Base-by-base conservation (phyloP, 805 yeast species). In the Candida quercuum region DNA sequence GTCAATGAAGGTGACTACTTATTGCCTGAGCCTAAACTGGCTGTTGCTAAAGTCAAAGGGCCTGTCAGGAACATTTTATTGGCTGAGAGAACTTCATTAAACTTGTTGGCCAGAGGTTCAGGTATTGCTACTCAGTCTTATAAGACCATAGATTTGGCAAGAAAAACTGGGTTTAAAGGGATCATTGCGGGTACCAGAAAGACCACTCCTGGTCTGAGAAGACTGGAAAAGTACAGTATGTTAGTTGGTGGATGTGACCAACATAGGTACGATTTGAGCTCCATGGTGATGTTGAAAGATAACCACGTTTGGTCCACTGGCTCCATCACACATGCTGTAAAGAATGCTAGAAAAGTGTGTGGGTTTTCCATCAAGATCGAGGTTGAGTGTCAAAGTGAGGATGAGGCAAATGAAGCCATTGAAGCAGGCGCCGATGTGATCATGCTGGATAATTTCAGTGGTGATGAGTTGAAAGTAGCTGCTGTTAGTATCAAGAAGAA, bases 231-330 rank as follows among this genome's bases (percentile, higher is more conserved):
- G 59, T 89, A 89, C 62, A 82, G 95, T 18, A 91, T 89, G 98
- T 64, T 86, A 23, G 94, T 89, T 9, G 98, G 97, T 23, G 97
- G 97, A 3, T 84, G 86, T 39, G 98, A 89, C 56, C 74, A 93
- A 38, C 98, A 89, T 60, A 71, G 98, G 46, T 86, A 86, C 56
- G 97, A 91, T 57, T 73, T 89, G 39, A 81, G 93, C 32, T 76
- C 93, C 2, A 89, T 89, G 98, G 89, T 91, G 2, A 89, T 91
- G 98, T 72, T 89, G 49, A 89, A 89, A 60, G 98, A 89, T 56
- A 89, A 89, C 59, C 98, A 91, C 56, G 73, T 89, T 28, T 85
- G 93, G 78, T 80, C 95, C 4, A 85, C 94, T 3, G 97, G 97
- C 0, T 86, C 95, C 21, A 91, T 89, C 44, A 84, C 95, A 4